Percentiles rank a stretch among this genome's conserved stretches.
Conservation (phyloP, 2,329 filamentous ascomycete genomes). For the Hymenotorrendiella dingleyae region DNA sequence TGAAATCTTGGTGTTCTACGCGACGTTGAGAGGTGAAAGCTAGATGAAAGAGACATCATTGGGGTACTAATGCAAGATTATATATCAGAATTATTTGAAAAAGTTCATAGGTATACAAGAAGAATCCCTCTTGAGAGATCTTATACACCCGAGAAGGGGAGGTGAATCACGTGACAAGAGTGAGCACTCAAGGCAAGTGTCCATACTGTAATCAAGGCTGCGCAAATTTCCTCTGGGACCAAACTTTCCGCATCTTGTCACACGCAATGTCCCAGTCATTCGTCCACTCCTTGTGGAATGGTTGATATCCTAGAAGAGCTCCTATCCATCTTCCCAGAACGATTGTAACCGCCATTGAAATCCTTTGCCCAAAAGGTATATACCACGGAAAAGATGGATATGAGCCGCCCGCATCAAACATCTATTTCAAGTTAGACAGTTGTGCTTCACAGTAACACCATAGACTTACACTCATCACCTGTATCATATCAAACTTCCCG, state of each 20-base stretch:
- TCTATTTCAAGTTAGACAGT: neutral
- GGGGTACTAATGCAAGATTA: no score
- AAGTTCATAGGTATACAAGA: no score
- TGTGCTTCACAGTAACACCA: neutral
- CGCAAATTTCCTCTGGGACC: conserved; percentile 4
- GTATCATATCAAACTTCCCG: neutral
- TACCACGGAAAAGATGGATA: conserved; percentile 3
- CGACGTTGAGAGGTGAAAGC: no score
- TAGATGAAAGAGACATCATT: no score
- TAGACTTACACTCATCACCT: conserved; percentile 1
- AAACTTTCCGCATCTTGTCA: neutral
- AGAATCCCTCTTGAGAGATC: no score
- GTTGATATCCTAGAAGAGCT: conserved; percentile 3
- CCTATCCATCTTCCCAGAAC: conserved; percentile 4
- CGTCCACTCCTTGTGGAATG: conserved; percentile 3
- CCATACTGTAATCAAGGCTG: no score
- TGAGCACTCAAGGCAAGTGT: no score
- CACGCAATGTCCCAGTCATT: conserved; percentile 6
- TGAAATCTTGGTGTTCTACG: no score
- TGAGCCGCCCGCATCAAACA: conserved; percentile 4
- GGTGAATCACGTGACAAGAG: no score
- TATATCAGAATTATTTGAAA: no score
- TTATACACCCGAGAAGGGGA: no score
- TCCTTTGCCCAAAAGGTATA: neutral
- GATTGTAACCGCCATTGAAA: neutral